Evolutionary conservation across 1,284 basidiomycete species (phyloP).

Genomic region (Ganoderma boninense): DNA sequence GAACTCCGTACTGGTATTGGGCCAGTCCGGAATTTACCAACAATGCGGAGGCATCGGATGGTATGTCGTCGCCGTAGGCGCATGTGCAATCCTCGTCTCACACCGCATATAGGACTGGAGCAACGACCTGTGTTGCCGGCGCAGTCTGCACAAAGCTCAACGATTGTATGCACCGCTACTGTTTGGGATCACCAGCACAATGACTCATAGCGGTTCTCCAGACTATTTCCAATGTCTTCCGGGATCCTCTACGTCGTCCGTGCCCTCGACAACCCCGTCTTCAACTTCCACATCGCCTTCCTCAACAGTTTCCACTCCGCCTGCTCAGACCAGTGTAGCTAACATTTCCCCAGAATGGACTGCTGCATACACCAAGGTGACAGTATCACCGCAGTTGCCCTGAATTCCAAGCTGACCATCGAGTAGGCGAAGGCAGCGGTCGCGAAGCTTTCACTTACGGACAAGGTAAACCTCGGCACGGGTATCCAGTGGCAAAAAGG

Average conservation of each 20-base stretch:
- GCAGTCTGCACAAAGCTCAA: slow-evolving; percentile 51
- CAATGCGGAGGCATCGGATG: slow-evolving; percentile 62
- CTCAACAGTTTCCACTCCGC: slow-evolving; percentile 49
- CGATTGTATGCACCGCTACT: slow-evolving; percentile 43
- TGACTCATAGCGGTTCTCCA: slow-evolving; percentile 27
- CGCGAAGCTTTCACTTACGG: slow-evolving; percentile 55
- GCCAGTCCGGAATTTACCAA: slow-evolving; percentile 45
- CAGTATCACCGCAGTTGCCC: no score
- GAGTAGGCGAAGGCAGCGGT: slow-evolving; percentile 56
- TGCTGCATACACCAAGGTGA: slow-evolving; percentile 61
- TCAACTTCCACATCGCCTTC: slow-evolving; percentile 61
- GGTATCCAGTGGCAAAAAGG: slow-evolving; percentile 45
- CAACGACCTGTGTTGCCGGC: slow-evolving; percentile 53
- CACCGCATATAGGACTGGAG: slow-evolving; percentile 47
- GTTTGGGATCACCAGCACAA: neutral
- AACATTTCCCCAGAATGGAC: slow-evolving; percentile 63
- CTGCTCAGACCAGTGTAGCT: slow-evolving; percentile 41
- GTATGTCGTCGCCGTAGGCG: slow-evolving; percentile 37
- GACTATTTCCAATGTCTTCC: slow-evolving; percentile 59
- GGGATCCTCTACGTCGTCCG: slow-evolving; percentile 39
- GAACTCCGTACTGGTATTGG: slow-evolving; percentile 28
- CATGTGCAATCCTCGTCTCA: neutral
- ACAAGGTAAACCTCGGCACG: slow-evolving; percentile 66
- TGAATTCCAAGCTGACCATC: neutral
- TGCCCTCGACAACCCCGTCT: slow-evolving; percentile 48